Evolutionary conservation across 2,329 filamentous ascomycete species (phyloP).

Genomic region (Colletotrichum chlorophyti): DNA sequence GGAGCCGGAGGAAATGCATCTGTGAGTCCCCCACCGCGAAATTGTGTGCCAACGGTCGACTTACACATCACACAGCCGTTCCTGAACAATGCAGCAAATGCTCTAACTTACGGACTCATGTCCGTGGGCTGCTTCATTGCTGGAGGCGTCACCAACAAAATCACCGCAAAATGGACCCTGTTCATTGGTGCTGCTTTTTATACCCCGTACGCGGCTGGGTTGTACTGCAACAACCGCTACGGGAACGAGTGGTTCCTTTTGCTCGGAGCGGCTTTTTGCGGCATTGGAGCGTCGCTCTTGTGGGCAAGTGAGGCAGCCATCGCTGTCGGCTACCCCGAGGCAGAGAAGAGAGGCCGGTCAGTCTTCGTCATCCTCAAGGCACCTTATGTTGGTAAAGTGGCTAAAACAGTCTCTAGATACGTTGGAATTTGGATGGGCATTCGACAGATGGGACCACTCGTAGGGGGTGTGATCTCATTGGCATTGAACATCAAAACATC

Average conservation of each 20-base stretch:
- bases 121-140: conserved; percentile 22
- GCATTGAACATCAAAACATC: conserved; percentile 50
- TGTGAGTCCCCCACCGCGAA: background rate
- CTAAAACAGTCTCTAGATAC: background rate
- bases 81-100: conserved; percentile 18
- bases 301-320: conserved; percentile 46
- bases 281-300: conserved; percentile 43
- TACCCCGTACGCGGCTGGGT: conserved; percentile 47
- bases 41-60: too few species aligned
- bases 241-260: conserved; percentile 50
- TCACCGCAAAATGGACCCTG: conserved; percentile 40
- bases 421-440: conserved; percentile 25
- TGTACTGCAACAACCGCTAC: conserved; percentile 52
- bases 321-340: conserved; percentile 68
- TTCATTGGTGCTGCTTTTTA: conserved; percentile 51
- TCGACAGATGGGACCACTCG: conserved; percentile 35
- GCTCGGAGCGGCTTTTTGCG: conserved; percentile 48
- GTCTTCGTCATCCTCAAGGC: background rate
- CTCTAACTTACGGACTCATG: conserved; percentile 22
- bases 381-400: background rate
- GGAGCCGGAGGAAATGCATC: conserved; percentile 30
- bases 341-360: conserved; percentile 59
- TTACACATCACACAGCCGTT: background rate
- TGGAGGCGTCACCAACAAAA: conserved; percentile 22
- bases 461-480: conserved; percentile 58